These are phyloP conservation scores for Phytophthora ramorum DNA, from an alignment of 352 stramenopile genomes.

Conservation along the genomic window DNA sequence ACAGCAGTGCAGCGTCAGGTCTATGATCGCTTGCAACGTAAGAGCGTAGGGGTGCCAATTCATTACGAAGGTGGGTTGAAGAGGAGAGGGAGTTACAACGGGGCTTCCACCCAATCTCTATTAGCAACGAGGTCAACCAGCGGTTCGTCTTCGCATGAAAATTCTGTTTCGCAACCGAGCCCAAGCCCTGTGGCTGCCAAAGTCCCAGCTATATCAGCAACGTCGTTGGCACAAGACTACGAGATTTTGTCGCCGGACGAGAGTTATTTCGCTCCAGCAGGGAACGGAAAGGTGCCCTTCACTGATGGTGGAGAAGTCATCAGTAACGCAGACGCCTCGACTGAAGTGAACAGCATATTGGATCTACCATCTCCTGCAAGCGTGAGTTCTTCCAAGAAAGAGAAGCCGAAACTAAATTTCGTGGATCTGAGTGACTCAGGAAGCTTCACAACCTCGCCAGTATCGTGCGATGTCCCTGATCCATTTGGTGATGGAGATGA, in stretches of 20 bases:
- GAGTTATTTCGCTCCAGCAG: slow-evolving; percentile 17
- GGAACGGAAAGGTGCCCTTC: slow-evolving; percentile 17
- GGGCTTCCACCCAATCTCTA: slow-evolving; percentile 3
- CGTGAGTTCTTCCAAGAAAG: slow-evolving; percentile 26
- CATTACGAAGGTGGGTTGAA: slow-evolving; percentile 21
- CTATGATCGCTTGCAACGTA: slow-evolving; percentile 35
- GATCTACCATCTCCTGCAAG: slow-evolving; percentile 25
- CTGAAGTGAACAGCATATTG: slow-evolving; percentile 5
- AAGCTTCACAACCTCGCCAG: slow-evolving; percentile 36
- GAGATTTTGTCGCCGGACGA: slow-evolving; percentile 34
- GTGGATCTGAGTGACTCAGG: slow-evolving; percentile 37
- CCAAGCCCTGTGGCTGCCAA: slow-evolving; percentile 14
- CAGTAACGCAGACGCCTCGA: slow-evolving; percentile 1
- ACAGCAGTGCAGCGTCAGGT: slow-evolving; percentile 40
- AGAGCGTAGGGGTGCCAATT: slow-evolving; percentile 17
- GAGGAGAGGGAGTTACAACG: slow-evolving; percentile 35
- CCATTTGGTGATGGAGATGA: slow-evolving; percentile 21
- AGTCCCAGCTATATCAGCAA: slow-evolving; percentile 19
- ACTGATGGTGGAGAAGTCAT: slow-evolving; percentile 2
- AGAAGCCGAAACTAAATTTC: slow-evolving; percentile 35
- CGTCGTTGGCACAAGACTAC: slow-evolving; percentile 38
- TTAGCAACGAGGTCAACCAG: slow-evolving; percentile 20
- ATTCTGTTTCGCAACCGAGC: slow-evolving; percentile 7
- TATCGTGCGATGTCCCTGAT: slow-evolving; percentile 26
- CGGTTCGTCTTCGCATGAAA: slow-evolving; percentile 20